phyloP scores from a whole-genome alignment of 768 basidiomycete genomes.

The Tylopilus subfusipes region DNA sequence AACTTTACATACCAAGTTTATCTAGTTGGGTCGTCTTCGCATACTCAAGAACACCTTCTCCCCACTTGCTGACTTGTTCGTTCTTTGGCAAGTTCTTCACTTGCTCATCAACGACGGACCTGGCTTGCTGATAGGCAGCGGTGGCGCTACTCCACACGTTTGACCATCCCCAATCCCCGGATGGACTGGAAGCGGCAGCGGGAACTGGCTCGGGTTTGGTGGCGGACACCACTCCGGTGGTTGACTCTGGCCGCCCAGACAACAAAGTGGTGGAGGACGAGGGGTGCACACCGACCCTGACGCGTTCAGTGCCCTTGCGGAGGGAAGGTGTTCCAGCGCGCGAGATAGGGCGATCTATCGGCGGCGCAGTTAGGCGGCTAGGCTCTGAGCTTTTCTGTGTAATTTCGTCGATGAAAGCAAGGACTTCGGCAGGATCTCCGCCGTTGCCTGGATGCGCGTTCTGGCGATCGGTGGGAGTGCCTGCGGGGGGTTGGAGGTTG shows the following conservation, averaged over 20 bases:
- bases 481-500: slow-evolving; percentile 54
- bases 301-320: slow-evolving; percentile 74
- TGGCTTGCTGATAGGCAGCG: slow-evolving; percentile 83
- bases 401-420: slow-evolving; percentile 93
- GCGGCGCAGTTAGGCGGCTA: slow-evolving; percentile 52
- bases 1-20: slow-evolving; percentile 67
- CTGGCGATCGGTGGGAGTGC: slow-evolving; percentile 25
- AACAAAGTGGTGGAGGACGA: slow-evolving; percentile 43
- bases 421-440: slow-evolving; percentile 76
- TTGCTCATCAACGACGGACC: slow-evolving; percentile 86
- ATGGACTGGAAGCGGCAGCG: slow-evolving; percentile 7
- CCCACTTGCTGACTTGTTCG: slow-evolving; percentile 86
- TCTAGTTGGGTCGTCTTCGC: slow-evolving; percentile 89
- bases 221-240: slow-evolving; percentile 27
- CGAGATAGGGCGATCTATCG: slow-evolving; percentile 55
- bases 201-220: slow-evolving; percentile 19
- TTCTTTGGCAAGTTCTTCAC: slow-evolving; percentile 84
- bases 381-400: slow-evolving; percentile 87
- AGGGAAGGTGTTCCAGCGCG: slow-evolving; percentile 69
- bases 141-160: slow-evolving; percentile 87
- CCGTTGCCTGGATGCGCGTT: slow-evolving; percentile 36
- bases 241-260: slow-evolving; percentile 29
- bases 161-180: slow-evolving; percentile 74
- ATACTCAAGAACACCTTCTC: slow-evolving; percentile 80
- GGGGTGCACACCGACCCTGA: slow-evolving; percentile 53